Base-by-base conservation (phyloP, 345 rosid genomes). In the Aquilaria yunnanensis region DNA sequence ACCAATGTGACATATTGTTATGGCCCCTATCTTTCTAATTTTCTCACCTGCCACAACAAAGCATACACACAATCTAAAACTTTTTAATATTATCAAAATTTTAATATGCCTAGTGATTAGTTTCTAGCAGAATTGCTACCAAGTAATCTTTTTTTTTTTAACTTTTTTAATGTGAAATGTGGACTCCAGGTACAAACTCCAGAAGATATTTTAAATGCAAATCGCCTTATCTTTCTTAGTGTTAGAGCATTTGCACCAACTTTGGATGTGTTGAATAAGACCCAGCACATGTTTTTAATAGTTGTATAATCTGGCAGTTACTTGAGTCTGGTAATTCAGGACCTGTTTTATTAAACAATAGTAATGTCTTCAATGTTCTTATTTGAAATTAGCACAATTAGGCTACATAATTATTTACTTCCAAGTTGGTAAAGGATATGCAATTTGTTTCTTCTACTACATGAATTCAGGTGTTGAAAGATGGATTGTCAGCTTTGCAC, bases 221-320 rank as follows among this genome's bases (percentile, higher is more conserved):
- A 78, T 49, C 83, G 89, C 9, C 91, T 90, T 43, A 78, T 90
- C 16, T 90, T 88, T 66, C 96, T 91, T 0, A 93, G 96, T 7
- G 93, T 90, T 4, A 96, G 96, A 58, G 97, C 97, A 29, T 90
- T 90, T 75, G 81, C 96, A 23, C 74, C 93, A 0, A 92, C 93
- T 33, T 88, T 88, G 90, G 97, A 84, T 74, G 86, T 90, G 13
- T 88, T 90, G 62, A 83, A 81, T 67, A 77, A 74, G 68, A 78
- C 83, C 2, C 96, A 96, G 96, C 83, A 62, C n/a, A 65, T 58
- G 8, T 41, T 10, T 52, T 31, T 23, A 0, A 23, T 23, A 23
- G 23, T 23, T 23, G 23, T 23, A 23, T 23, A 23, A 23, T 23
- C 23, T 23, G 23, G 23, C 23, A 23, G 23, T 23, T 23, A 23